Conservation (phyloP, 176 grass and related monocot species). For the Ampelocalamus luodianensis region DNA sequence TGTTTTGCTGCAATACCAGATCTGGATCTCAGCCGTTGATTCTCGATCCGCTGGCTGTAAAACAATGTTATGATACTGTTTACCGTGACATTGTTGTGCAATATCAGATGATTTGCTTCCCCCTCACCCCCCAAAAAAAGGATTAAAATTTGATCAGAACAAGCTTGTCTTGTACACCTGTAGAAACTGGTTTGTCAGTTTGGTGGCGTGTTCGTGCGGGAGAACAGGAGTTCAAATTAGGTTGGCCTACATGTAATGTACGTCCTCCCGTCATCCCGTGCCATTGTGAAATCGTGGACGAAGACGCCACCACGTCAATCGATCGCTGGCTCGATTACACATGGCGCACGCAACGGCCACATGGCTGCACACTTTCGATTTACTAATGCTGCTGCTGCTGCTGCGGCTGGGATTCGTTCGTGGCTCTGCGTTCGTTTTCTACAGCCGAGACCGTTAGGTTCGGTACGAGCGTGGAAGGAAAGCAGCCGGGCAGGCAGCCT, state of each 20-base stretch:
- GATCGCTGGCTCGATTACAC: background rate
- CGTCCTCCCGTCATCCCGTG: background rate
- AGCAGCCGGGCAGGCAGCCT: background rate
- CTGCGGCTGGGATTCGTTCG: background rate
- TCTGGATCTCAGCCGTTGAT: too few species aligned
- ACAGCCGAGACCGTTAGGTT: conserved; percentile 36
- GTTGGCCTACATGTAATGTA: too few species aligned
- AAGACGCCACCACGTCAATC: background rate
- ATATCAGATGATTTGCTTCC: too few species aligned
- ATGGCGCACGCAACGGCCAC: background rate
- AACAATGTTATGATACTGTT: too few species aligned
- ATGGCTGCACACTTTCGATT: background rate
- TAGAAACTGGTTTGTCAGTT: background rate
- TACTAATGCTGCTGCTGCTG: too few species aligned
- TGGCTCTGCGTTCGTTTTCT: background rate
- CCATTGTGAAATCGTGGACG: conserved; percentile 5
- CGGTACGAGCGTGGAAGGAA: conserved; percentile 33
- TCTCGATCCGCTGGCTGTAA: too few species aligned
- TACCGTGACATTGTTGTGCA: too few species aligned
- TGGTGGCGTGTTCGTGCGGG: conserved; percentile 4
- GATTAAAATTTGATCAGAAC: too few species aligned
- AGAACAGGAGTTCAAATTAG: background rate
- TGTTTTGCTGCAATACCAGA: too few species aligned
- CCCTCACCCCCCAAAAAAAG: background rate
- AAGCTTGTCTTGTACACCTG: background rate